These are phyloP conservation scores for Syzygium jambos DNA, from an alignment of 345 rosid genomes.

Conservation along the genomic window DNA sequence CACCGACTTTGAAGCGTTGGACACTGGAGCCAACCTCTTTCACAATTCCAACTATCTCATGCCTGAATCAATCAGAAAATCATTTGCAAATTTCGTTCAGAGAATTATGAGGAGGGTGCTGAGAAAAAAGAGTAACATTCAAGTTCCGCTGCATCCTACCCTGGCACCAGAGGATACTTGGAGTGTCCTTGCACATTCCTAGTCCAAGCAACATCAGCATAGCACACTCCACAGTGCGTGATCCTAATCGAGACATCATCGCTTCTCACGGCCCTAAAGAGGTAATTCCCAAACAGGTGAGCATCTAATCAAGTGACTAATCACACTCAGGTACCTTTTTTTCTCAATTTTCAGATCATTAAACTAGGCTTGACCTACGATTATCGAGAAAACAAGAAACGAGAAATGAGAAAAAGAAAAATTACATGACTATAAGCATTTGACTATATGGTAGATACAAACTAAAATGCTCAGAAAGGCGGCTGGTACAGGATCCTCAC, in stretches of 20 bases:
- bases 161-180: constrained; percentile 78
- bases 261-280: constrained; percentile 36
- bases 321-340: not conserved
- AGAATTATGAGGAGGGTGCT: not conserved
- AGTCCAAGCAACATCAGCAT: constrained; percentile 71
- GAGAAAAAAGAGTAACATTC: not conserved
- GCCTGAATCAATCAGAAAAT: constrained; percentile 25
- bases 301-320: not conserved
- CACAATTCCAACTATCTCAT: constrained; percentile 80
- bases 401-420: not conserved
- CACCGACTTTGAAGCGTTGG: constrained; percentile 54
- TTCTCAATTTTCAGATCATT: not conserved
- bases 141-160: constrained; percentile 23
- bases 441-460: not conserved
- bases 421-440: not conserved
- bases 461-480: not conserved
- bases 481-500: not conserved
- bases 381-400: not conserved
- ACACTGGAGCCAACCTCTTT: constrained; percentile 71
- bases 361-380: not conserved
- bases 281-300: not conserved
- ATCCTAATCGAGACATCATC: constrained; percentile 67
- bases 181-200: constrained; percentile 46
- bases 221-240: constrained; percentile 84
- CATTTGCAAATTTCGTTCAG: not conserved